Evolutionary conservation across 2,329 filamentous ascomycete genomes (phyloP).

Genomic region (Didymella glomerata): DNA sequence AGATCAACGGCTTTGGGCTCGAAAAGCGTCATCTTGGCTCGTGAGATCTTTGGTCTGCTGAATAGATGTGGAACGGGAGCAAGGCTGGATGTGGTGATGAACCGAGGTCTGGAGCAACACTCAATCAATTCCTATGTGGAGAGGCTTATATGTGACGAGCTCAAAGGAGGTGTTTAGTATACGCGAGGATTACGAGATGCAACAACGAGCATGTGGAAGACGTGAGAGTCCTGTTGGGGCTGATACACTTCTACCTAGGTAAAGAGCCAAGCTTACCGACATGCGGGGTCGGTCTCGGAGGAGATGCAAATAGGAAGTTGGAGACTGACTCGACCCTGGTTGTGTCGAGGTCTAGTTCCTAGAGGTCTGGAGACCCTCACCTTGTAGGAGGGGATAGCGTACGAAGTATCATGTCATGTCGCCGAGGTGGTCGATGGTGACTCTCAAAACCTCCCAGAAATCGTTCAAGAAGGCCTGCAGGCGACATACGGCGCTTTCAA

Average conservation of each 20-base stretch:
- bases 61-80: not conserved
- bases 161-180: not conserved
- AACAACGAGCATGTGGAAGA: not conserved
- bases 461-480: not conserved
- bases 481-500: not conserved
- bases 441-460: not conserved
- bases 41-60: not conserved
- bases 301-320: not conserved
- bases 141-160: not conserved
- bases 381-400: not conserved
- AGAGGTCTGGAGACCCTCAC: not conserved
- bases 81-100: not conserved
- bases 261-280: constrained; percentile 14
- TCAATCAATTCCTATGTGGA: not conserved
- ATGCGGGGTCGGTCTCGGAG: constrained; percentile 30
- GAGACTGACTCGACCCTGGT: constrained; percentile 8
- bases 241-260: constrained; percentile 9
- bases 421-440: not conserved
- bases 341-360: not conserved
- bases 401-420: not conserved
- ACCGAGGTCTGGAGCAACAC: constrained; percentile 10
- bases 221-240: not conserved
- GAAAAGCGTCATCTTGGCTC: constrained; percentile 37
- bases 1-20: constrained; percentile 31
- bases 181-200: not conserved